Evolutionary conservation across 106 monocot species (phyloP).

Genomic region (Dendrobium nobile): DNA sequence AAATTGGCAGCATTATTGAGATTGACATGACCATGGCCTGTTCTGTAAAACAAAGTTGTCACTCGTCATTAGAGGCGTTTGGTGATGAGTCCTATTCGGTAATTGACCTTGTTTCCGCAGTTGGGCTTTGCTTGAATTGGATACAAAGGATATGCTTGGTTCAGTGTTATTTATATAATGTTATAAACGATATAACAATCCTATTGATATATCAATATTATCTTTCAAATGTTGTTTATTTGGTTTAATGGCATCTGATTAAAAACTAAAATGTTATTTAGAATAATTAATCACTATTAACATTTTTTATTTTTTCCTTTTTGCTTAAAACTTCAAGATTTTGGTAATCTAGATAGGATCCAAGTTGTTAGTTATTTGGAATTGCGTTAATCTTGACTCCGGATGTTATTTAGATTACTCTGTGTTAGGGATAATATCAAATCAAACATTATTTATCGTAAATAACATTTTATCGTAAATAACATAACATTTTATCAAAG

Average conservation of each 20-base stretch:
- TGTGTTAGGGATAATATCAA: neutral
- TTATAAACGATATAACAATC: neutral
- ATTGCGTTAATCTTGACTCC: too few species aligned
- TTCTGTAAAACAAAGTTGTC: neutral
- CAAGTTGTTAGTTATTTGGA: neutral
- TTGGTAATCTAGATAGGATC: neutral
- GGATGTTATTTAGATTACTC: neutral
- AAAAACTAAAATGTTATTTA: neutral
- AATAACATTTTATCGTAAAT: conserved; percentile 1
- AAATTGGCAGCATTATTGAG: neutral
- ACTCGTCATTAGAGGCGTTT: neutral
- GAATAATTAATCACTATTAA: neutral
- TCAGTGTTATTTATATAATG: neutral
- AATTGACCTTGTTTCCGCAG: neutral
- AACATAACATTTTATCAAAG: neutral
- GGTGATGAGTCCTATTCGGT: neutral
- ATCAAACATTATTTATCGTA: conserved; percentile 1
- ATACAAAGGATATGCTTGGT: neutral
- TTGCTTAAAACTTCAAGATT: neutral
- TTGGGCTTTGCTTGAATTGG: neutral
- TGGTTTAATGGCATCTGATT: neutral
- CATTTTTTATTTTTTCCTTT: too few species aligned
- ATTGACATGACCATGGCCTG: neutral
- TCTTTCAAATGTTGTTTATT: neutral
- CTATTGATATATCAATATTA: neutral